Base-by-base conservation (phyloP, 1,139 yeast genomes). In the Meyerozyma guilliermondii region DNA sequence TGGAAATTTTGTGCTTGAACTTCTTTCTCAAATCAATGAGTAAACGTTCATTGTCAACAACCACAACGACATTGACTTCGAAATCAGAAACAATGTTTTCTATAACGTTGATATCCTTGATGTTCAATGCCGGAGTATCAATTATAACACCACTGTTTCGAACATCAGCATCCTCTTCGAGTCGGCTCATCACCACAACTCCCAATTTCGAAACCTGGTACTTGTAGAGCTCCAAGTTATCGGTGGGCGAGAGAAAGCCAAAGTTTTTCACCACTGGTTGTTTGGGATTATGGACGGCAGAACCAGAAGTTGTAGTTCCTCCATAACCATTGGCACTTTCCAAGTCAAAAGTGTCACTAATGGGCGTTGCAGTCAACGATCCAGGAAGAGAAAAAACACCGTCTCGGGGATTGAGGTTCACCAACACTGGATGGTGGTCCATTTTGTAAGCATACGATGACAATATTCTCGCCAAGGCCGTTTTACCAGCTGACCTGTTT, bases 301-400 rank as follows among this genome's bases (percentile, higher is more conserved):
- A 87, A 20, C 98, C 98, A n/a, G 91, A 85, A 0, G 95, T 85
- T 40, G 86, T 78, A 7, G 92, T 76, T 41, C 84, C 82, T 7
- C 98, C 98, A 79, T 92, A 85, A 1, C 88, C 87, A 35, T 69
- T 68, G 11, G 71, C 65, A 39, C 83, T 74, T 54, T 88, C 95
- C 26, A 87, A 78, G 56, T 92, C 96, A 37, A 89, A 69, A 38
- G 82, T 67, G 54, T 87, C 96, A 37, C 91, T 82, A 4, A 91
- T 74, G 0, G 95, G 87, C 0, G 95, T 83, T 0, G 96, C 96
- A 0, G 94, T 76, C 3, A 94, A 52, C 5, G 92, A 80, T 0
- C 98, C 97, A 0, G 98, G 97, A 7, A 85, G 71, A 0, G 87
- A 73, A 58, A 85, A 86, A 2, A 79, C 85, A 2, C 95, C 87